Evolutionary conservation across 352 stramenopile genomes (phyloP).

Genomic region (Pythium rhizo-oryzae): DNA sequence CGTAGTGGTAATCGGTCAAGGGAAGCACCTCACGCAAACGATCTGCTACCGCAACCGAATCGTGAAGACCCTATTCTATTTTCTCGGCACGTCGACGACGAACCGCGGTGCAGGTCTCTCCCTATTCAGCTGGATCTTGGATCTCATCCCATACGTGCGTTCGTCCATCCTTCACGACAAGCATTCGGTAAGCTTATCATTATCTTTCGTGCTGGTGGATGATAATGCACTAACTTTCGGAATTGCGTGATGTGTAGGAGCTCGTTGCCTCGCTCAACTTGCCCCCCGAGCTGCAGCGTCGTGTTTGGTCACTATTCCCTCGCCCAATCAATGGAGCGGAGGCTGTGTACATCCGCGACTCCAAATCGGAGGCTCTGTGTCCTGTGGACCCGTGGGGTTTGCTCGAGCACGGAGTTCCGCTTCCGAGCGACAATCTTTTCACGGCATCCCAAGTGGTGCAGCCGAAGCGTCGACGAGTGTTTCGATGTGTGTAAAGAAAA

Average conservation of each 20-base stretch:
- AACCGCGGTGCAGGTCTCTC: conserved; percentile 60
- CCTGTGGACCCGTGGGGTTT: conserved; percentile 78
- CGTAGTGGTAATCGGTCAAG: conserved; percentile 68
- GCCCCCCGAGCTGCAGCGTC: conserved; percentile 54
- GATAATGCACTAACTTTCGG: neutral
- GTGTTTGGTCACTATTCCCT: conserved; percentile 75
- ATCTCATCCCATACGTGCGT: conserved; percentile 80
- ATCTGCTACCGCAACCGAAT: conserved; percentile 88
- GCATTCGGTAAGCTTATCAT: conserved; percentile 61
- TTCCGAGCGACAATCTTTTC: conserved; percentile 70
- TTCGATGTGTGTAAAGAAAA: conserved; percentile 57
- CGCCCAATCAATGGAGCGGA: conserved; percentile 41
- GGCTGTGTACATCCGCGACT: conserved; percentile 30
- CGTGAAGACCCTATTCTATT: conserved; percentile 77
- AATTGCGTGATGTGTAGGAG: conserved; percentile 41
- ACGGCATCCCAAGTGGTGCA: conserved; percentile 41
- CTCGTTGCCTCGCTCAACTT: conserved; percentile 68
- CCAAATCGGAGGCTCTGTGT: conserved; percentile 30
- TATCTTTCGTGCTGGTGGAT: neutral
- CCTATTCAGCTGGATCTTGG: conserved; percentile 88
- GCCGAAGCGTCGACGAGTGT: conserved; percentile 71
- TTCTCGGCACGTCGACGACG: conserved; percentile 72
- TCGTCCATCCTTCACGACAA: conserved; percentile 73
- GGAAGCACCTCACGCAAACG: conserved; percentile 76
- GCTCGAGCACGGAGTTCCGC: conserved; percentile 66